Evolutionary conservation across 768 basidiomycete species (phyloP).

Genomic region (Tephrocybe sp.): DNA sequence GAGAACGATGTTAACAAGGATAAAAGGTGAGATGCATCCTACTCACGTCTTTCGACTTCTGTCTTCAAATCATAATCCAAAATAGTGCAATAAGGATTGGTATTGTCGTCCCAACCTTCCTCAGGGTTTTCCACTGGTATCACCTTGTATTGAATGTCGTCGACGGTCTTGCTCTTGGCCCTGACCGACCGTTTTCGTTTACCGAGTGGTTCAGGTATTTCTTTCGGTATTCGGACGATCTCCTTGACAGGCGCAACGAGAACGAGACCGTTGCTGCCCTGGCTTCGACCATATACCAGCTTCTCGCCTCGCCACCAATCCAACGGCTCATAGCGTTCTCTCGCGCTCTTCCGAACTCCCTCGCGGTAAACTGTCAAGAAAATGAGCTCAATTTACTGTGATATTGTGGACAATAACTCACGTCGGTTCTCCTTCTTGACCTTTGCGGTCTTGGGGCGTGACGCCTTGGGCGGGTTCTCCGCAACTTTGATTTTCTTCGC

Average conservation of each 20-base stretch:
- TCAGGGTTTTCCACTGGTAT: conserved; percentile 46
- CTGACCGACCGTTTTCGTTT: conserved; percentile 43
- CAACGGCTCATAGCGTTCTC: conserved; percentile 71
- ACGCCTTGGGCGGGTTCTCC: conserved; percentile 21
- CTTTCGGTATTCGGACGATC: conserved; percentile 51
- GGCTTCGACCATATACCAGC: conserved; percentile 70
- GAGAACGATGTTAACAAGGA: conserved; percentile 5
- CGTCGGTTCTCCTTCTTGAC: conserved; percentile 43
- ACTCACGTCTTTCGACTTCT: conserved; percentile 74
- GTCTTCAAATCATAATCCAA: conserved; percentile 61
- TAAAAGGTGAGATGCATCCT: not conserved
- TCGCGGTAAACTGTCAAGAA: conserved; percentile 33
- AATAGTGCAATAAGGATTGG: conserved; percentile 63
- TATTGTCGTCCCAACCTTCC: conserved; percentile 87
- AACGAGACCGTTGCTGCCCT: conserved; percentile 36
- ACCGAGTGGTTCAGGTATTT: conserved; percentile 30
- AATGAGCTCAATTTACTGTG: not conserved
- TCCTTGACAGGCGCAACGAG: conserved; percentile 66
- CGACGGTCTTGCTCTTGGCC: conserved; percentile 49
- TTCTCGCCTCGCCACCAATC: conserved; percentile 95
- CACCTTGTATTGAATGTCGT: conserved; percentile 34
- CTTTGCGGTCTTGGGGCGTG: conserved; percentile 22
- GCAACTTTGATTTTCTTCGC: conserved; percentile 36
- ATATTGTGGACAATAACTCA: conserved; percentile 17
- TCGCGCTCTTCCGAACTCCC: conserved; percentile 70